These are phyloP conservation scores for Lasiodiplodia sp. DNA, from an alignment of 2,329 filamentous ascomycete genomes.

Conservation along the genomic window DNA sequence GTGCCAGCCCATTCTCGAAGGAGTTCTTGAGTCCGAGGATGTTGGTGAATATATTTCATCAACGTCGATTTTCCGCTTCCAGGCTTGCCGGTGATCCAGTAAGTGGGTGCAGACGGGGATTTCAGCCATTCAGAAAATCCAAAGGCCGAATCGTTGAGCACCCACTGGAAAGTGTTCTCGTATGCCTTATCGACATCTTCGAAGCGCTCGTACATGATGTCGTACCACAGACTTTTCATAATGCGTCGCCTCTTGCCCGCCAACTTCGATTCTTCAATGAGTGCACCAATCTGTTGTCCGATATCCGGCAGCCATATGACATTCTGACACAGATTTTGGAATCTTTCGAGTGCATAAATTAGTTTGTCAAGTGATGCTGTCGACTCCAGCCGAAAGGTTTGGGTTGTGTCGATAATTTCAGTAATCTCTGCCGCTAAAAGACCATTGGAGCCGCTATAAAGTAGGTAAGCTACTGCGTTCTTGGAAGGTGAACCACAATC, in stretches of 20 bases:
- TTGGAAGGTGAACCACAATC: background rate
- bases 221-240: background rate
- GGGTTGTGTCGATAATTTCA: too few relatives aligned
- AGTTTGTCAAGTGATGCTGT: too few relatives aligned
- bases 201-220: conserved; percentile 9
- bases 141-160: conserved; percentile 17
- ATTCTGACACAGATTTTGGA: too few relatives aligned
- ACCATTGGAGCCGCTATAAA: background rate
- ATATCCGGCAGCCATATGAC: too few relatives aligned
- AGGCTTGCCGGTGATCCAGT: conserved; percentile 45
- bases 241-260: background rate
- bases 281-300: too few relatives aligned
- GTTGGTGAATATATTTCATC: conserved; percentile 40
- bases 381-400: too few relatives aligned
- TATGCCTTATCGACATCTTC: conserved; percentile 25
- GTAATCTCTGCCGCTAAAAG: too few relatives aligned
- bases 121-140: conserved; percentile 18
- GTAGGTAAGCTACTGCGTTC: too few relatives aligned
- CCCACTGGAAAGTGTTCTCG: conserved; percentile 31
- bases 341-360: too few relatives aligned
- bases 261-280: too few relatives aligned
- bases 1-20: conserved; percentile 36
- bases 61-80: conserved; percentile 46
- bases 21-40: conserved; percentile 29
- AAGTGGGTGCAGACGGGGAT: conserved; percentile 38